Conservation (phyloP, 2,329 filamentous ascomycete genomes). For the Phaeosphaeria sp. region DNA sequence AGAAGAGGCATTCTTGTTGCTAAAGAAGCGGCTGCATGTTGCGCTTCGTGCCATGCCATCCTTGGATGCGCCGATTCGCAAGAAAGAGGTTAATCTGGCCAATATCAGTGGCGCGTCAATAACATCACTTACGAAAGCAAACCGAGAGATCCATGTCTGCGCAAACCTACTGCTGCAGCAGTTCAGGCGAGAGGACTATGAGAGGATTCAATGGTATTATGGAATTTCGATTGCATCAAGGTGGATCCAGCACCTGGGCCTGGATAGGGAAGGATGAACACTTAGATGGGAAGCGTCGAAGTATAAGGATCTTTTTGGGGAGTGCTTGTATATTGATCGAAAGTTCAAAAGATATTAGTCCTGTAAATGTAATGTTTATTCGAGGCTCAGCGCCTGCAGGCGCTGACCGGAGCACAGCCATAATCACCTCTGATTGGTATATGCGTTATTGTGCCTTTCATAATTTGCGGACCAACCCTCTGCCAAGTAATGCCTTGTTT, state of each 20-base stretch:
- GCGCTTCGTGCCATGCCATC: slow-evolving; percentile 16
- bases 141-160: slow-evolving; percentile 22
- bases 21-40: slow-evolving; percentile 18
- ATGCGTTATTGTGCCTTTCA: too few relatives aligned
- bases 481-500: too few relatives aligned
- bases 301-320: too few relatives aligned
- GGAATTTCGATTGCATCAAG: slow-evolving; percentile 22
- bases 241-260: slow-evolving; percentile 14
- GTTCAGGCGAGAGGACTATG: slow-evolving; percentile 20
- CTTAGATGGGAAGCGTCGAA: too few relatives aligned
- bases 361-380: too few relatives aligned
- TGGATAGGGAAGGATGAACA: background rate
- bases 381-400: background rate
- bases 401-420: background rate
- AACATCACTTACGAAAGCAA: slow-evolving; percentile 9
- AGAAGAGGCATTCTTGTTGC: slow-evolving; percentile 6
- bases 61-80: slow-evolving; percentile 6
- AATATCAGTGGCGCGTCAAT: slow-evolving; percentile 4
- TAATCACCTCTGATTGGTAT: background rate
- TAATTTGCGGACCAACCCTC: too few relatives aligned
- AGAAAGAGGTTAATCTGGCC: background rate
- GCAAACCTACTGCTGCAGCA: slow-evolving; percentile 23
- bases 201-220: slow-evolving; percentile 24
- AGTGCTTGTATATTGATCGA: too few relatives aligned
- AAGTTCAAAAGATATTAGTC: too few relatives aligned